Conservation (phyloP, 331 rosid species). For the Quercus tomentella region DNA sequence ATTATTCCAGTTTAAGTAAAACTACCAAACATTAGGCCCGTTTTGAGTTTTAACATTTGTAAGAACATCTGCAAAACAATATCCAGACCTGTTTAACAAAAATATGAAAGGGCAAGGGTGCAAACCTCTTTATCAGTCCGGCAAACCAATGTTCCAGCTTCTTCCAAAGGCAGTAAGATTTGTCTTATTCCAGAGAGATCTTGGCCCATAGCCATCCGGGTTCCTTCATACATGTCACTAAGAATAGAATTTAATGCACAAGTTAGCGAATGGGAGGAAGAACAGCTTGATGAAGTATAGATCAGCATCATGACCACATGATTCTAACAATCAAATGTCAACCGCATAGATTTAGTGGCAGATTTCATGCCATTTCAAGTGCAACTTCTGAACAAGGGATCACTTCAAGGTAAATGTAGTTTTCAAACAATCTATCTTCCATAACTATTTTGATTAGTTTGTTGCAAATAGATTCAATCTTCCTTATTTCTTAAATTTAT, state of each 20-base stretch:
- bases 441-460: not conserved
- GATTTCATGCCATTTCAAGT: not conserved
- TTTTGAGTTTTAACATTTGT: not conserved
- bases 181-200: conserved; percentile 73
- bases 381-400: not conserved
- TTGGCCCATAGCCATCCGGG: conserved; percentile 70
- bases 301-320: not conserved
- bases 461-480: not conserved
- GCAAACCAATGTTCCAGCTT: conserved; percentile 67
- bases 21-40: not conserved
- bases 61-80: not conserved
- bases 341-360: not conserved
- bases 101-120: not conserved
- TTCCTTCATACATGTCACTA: conserved; percentile 96
- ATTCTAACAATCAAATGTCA: not conserved
- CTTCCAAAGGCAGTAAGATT: conserved; percentile 73
- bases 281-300: not conserved
- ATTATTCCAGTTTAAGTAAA: not conserved
- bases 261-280: conserved; percentile 9
- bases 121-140: conserved; percentile 84
- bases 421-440: not conserved
- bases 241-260: conserved; percentile 13
- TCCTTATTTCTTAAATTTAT: not conserved
- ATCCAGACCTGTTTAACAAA: not conserved
- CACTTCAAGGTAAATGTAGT: not conserved